A percentile compares a stretch with the other conserved stretches of the same genome.
phyloP scores from a whole-genome alignment of 2,329 filamentous ascomycete species.

The Sarocladium strictum region DNA sequence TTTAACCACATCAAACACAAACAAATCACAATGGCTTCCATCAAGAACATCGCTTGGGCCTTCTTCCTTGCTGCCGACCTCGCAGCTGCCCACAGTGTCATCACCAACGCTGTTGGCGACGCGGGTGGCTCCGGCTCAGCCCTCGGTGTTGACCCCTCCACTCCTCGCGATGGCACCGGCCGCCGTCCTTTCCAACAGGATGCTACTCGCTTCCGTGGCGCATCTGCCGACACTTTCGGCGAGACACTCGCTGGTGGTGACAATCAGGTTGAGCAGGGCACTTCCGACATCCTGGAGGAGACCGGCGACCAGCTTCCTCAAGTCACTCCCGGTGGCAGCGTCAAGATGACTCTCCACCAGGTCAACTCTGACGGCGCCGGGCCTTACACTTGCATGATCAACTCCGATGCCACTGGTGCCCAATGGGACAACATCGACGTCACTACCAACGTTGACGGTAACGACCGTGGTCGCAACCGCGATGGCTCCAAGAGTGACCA shows the following conservation, averaged over 20 bases:
- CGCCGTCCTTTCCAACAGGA: conserved; percentile 63
- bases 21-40: conserved; percentile 25
- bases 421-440: conserved; percentile 42
- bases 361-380: conserved; percentile 19
- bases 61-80: conserved; percentile 49
- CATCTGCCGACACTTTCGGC: conserved; percentile 57
- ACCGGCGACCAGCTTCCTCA: conserved; percentile 39
- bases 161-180: conserved; percentile 58
- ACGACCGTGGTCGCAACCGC: conserved; percentile 45
- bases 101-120: conserved; percentile 52
- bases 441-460: conserved; percentile 52
- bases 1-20: neutral
- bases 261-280: conserved; percentile 52
- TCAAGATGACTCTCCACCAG: conserved; percentile 19
- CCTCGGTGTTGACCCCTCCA: conserved; percentile 39
- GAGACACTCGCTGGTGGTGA: conserved; percentile 56
- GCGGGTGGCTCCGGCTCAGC: conserved; percentile 49
- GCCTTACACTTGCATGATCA: conserved; percentile 55
- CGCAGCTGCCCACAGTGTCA: conserved; percentile 55
- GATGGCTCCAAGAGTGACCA: conserved; percentile 50
- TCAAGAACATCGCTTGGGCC: conserved; percentile 31
- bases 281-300: conserved; percentile 46
- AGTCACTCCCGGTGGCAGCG: conserved; percentile 37
- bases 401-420: conserved; percentile 50
- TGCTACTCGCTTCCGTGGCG: conserved; percentile 56